A percentile compares a stretch with the other conserved stretches of the same genome.
These are phyloP conservation scores for Phaeolepiota aurea DNA, from an alignment of 768 basidiomycete species.

Conservation along the genomic window DNA sequence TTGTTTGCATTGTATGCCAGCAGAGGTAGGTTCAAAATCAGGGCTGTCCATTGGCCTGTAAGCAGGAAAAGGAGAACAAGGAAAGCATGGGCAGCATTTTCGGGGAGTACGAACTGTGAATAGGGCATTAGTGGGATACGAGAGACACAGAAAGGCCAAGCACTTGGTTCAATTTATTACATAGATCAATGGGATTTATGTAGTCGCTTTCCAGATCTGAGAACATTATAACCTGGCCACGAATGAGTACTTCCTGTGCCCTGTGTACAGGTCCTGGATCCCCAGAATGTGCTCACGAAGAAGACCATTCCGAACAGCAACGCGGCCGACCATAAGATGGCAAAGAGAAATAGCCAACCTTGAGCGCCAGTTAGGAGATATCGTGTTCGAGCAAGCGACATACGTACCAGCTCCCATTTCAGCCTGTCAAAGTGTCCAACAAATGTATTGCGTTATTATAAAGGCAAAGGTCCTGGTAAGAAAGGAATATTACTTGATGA, in stretches of 20 bases:
- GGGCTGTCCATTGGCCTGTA: conserved; percentile 87
- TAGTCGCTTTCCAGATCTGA: conserved; percentile 98
- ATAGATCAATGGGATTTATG: conserved; percentile 99
- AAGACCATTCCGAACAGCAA: conserved; percentile 98
- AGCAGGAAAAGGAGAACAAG: conserved; percentile 82
- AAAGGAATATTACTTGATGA: no score
- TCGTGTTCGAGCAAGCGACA: conserved; percentile 3
- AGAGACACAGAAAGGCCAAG: conserved; percentile 10
- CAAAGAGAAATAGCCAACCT: conserved; percentile 97
- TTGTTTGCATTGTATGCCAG: conserved; percentile 91
- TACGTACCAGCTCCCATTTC: conserved; percentile 5
- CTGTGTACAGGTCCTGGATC: no score
- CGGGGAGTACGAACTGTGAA: conserved; percentile 88
- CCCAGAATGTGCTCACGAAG: conserved; percentile 94
- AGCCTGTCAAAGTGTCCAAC: not conserved
- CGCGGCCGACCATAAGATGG: conserved; percentile 87
- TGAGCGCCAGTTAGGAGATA: not conserved
- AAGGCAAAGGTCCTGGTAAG: no score
- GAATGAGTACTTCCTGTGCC: no score
- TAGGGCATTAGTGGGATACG: not conserved
- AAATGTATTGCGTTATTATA: no score
- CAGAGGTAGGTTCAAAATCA: conserved; percentile 82
- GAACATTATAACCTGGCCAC: conserved; percentile 93
- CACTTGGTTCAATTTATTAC: conserved; percentile 97
- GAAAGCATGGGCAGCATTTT: conserved; percentile 91